Conservation (phyloP, 257 asterid species). For the Mitragyna speciosa region DNA sequence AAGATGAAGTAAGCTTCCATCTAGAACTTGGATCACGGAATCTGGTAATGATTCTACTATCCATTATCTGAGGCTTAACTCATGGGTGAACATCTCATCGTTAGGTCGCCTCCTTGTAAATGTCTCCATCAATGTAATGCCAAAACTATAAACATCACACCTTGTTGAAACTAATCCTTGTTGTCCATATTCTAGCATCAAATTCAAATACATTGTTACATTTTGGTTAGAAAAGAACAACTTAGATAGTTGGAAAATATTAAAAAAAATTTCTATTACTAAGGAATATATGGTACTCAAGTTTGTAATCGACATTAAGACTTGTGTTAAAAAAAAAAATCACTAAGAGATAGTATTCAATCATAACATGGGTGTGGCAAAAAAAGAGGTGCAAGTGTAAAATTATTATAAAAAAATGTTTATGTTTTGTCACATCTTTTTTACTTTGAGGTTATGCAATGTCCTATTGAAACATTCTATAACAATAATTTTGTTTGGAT, state of each 20-base stretch:
- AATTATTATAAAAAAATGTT: not conserved
- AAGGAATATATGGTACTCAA: too few species aligned
- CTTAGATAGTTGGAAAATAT: too few species aligned
- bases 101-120: conserved; percentile 7
- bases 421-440: too few species aligned
- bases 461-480: not conserved
- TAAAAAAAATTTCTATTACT: too few species aligned
- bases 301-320: too few species aligned
- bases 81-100: conserved; percentile 13
- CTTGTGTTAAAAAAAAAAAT: too few species aligned
- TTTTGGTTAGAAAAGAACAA: not conserved
- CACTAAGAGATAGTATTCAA: too few species aligned
- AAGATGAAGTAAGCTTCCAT: not conserved
- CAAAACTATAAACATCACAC: conserved; percentile 23
- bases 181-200: not conserved
- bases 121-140: conserved; percentile 18
- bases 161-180: not conserved
- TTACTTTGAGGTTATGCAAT: not conserved
- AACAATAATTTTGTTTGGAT: not conserved
- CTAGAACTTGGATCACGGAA: conserved; percentile 10
- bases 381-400: too few species aligned
- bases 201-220: not conserved
- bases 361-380: too few species aligned
- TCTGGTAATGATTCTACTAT: conserved; percentile 6
- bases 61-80: not conserved